These are phyloP conservation scores for Neoascochyta sp. DNA, from an alignment of 2,329 filamentous ascomycete species.

Conservation along the genomic window DNA sequence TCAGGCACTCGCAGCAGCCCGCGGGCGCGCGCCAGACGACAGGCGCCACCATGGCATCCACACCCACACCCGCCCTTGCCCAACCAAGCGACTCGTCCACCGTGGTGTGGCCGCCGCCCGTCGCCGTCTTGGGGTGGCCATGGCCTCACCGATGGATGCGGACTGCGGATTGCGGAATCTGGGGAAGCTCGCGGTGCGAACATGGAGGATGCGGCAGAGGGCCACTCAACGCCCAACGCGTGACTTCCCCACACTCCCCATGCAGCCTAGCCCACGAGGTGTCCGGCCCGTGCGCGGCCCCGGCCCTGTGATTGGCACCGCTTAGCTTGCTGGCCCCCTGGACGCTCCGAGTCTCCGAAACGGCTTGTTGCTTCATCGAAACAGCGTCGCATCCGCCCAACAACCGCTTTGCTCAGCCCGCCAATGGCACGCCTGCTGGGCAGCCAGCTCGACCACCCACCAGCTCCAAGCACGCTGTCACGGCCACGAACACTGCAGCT, in stretches of 20 bases:
- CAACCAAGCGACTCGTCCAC: no score
- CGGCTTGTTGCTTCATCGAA: conserved; percentile 8
- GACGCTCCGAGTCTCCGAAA: conserved; percentile 13
- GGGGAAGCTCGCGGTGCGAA: conserved; percentile 20
- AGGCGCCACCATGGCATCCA: no score
- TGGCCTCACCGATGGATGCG: no score
- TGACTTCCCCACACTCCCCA: conserved; percentile 20
- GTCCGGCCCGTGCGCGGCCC: conserved; percentile 3
- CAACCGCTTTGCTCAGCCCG: no score
- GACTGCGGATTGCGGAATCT: conserved; percentile 3
- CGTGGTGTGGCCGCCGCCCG: no score
- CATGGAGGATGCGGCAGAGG: conserved; percentile 13
- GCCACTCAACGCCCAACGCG: conserved; percentile 5
- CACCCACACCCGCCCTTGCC: no score
- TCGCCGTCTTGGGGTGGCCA: no score
- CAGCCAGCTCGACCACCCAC: no score
- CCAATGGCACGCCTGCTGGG: no score
- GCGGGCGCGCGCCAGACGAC: no score
- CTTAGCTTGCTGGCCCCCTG: conserved; percentile 19
- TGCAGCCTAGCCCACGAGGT: conserved; percentile 13
- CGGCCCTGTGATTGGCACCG: conserved; percentile 10
- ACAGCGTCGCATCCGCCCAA: conserved; percentile 1
- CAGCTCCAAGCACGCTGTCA: conserved; percentile 3
- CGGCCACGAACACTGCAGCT: conserved; percentile 2
- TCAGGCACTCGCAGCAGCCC: no score